Base-by-base conservation (phyloP, 345 rosid species). In the Pistacia vera region DNA sequence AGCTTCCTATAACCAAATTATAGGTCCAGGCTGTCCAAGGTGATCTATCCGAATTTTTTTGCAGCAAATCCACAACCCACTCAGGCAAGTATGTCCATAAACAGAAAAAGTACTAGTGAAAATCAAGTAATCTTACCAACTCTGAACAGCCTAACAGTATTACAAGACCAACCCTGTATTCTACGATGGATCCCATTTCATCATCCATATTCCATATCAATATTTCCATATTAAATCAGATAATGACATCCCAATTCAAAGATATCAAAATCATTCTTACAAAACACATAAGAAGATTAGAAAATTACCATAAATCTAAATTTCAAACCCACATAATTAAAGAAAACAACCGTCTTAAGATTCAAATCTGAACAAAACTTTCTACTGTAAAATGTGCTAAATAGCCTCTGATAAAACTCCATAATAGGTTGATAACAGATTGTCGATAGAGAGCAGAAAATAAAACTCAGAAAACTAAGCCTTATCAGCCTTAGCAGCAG, bases 401-500 rank as follows among this genome's bases (percentile, higher is more conserved):
- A 30, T 16, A 11, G 12, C 16, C 56, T 73, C 12, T 8, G 38
- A 75, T 36, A 30, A 18, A 57, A 1, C 9, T 30, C 33, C 33
- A 30, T 30, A 30, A 30, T 30, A 2, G 33, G 33, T 25, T 20
- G 30, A 14, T 49, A 30, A 70, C n/a, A 69, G 33, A 61, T 33
- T 62, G 25, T 35, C 4, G 33, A 18, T 41, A 66, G 30, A 66
- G 66, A 41, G 63, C 49, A 62, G 13, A 4, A 48, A 30, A 9
- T 68, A 63, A 58, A 58, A 20, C 25, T 77, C 25, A 46, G 17
- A 48, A 56, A 18, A 16, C 79, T 61, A 74, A 64, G 77, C 77
- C 71, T 82, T 78, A 25, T 84, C 87, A 0, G 87, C 72, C 78
- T 84, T 81, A 36, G 87, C 35, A 25, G 85, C 87, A 52, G 83